These are phyloP conservation scores for Prototheca cutis DNA, from an alignment of 163 green algal species.

Conservation along the genomic window DNA sequence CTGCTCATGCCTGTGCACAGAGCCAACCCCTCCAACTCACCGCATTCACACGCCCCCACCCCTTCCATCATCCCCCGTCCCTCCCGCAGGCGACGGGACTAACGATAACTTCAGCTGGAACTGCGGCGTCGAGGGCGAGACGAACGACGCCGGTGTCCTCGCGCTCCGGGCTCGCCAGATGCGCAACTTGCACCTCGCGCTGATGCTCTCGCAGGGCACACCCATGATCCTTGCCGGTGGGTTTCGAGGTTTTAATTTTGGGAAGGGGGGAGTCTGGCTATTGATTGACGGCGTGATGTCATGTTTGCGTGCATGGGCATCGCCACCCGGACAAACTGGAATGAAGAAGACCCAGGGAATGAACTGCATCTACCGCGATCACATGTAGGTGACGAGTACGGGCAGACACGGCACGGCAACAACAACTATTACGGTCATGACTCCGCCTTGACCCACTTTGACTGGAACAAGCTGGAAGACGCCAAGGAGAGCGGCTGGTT, in stretches of 20 bases:
- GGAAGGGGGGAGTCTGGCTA: background rate
- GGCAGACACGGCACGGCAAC: conserved; percentile 80
- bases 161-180: conserved; percentile 57
- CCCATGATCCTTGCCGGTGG: conserved; percentile 82
- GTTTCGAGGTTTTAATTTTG: background rate
- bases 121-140: conserved; percentile 70
- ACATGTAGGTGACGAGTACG: conserved; percentile 53
- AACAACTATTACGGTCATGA: conserved; percentile 99
- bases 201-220: conserved; percentile 77
- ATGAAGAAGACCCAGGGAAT: background rate
- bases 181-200: conserved; percentile 80
- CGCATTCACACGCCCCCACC: background rate
- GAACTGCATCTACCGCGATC: background rate
- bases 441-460: conserved; percentile 64
- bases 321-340: background rate
- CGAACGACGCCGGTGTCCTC: conserved; percentile 35
- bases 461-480: conserved; percentile 56
- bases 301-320: too few relatives aligned
- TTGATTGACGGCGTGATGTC: background rate
- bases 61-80: background rate
- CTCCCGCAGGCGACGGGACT: conserved; percentile 54
- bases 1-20: too few relatives aligned
- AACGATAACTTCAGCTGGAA: conserved; percentile 98
- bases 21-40: too few relatives aligned
- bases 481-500: conserved; percentile 22